Percentiles rank a stretch among this genome's conserved stretches.
phyloP scores from a whole-genome alignment of 2,329 filamentous ascomycete species.

The Colletotrichum sp. region DNA sequence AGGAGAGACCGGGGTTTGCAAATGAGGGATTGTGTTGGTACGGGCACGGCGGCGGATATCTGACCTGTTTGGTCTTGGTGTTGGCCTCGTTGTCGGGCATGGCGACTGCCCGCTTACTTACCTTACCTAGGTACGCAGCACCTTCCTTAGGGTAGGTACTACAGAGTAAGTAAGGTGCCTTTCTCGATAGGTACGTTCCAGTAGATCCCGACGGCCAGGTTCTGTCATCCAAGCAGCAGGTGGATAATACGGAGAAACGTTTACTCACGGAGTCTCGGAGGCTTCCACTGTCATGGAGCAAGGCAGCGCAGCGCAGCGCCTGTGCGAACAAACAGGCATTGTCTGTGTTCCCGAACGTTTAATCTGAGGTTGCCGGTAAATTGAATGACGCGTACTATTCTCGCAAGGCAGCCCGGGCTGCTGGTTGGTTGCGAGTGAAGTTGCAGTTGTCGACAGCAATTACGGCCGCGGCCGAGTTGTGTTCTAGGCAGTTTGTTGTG shows the following conservation, averaged over 20 bases:
- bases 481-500: neutral
- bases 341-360: neutral
- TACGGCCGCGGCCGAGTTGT: neutral
- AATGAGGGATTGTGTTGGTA: neutral
- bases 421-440: neutral
- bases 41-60: conserved; percentile 7
- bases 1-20: neutral
- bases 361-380: neutral
- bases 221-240: neutral
- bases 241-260: neutral
- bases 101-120: neutral
- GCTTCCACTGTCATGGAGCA: neutral
- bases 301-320: neutral
- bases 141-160: too few species aligned
- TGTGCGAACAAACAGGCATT: neutral
- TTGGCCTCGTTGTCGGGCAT: neutral
- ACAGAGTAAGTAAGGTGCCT: neutral
- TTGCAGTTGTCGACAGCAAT: neutral
- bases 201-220: neutral
- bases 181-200: neutral
- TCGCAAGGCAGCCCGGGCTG: neutral
- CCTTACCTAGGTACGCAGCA: neutral
- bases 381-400: conserved; percentile 1
- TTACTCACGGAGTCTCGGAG: neutral
- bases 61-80: conserved; percentile 15